phyloP scores from a whole-genome alignment of 2,329 filamentous ascomycete species.

The Claviceps quebecensis region DNA sequence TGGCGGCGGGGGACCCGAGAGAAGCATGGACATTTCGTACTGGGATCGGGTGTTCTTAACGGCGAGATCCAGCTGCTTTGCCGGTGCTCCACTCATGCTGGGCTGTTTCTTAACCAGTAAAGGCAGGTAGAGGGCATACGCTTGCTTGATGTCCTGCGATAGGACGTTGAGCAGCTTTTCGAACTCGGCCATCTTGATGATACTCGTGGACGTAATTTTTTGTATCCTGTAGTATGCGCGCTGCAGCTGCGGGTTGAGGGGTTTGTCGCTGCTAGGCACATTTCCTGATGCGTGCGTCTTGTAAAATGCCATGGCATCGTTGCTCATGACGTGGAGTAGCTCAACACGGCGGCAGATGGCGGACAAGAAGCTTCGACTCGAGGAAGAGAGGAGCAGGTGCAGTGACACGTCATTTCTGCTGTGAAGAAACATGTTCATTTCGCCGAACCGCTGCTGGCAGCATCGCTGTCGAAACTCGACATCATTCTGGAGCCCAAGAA shows the following conservation, averaged over 20 bases:
- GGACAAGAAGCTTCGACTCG: conserved; percentile 58
- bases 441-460: conserved; percentile 29
- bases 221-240: conserved; percentile 42
- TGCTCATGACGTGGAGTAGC: conserved; percentile 38
- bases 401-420: conserved; percentile 42
- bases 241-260: conserved; percentile 38
- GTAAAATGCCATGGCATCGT: conserved; percentile 36
- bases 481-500: conserved; percentile 42
- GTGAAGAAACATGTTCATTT: conserved; percentile 38
- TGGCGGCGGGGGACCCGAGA: conserved; percentile 31
- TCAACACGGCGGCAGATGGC: conserved; percentile 51
- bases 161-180: conserved; percentile 44
- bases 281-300: conserved; percentile 28
- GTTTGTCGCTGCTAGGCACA: conserved; percentile 22
- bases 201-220: conserved; percentile 32
- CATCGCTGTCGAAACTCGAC: conserved; percentile 36
- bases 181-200: conserved; percentile 46
- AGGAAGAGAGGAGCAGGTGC: conserved; percentile 57
- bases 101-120: conserved; percentile 31
- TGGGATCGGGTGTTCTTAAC: conserved; percentile 33
- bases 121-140: conserved; percentile 33
- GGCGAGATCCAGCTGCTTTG: conserved; percentile 28
- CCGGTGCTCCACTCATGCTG: conserved; percentile 23
- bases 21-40: conserved; percentile 37
- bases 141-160: conserved; percentile 33